These are phyloP conservation scores for Camellia oleifera DNA, from an alignment of 179 eudicot species.

Conservation along the genomic window DNA sequence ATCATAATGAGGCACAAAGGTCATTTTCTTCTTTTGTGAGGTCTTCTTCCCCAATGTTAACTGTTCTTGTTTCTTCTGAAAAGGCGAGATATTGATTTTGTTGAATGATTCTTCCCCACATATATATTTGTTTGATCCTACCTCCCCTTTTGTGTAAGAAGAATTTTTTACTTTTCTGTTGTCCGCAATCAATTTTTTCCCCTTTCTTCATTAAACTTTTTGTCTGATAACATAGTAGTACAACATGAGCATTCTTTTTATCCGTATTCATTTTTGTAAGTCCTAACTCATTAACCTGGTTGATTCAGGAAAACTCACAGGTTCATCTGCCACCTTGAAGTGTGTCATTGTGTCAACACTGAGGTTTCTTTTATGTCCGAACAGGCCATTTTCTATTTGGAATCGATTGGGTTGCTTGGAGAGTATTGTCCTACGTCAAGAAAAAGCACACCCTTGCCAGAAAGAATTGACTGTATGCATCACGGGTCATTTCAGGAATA, in stretches of 20 bases:
- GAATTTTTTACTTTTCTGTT: background rate
- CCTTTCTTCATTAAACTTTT: background rate
- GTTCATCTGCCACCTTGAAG: slow-evolving; percentile 3
- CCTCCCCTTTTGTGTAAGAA: background rate
- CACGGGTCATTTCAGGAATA: slow-evolving; percentile 34
- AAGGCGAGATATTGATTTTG: background rate
- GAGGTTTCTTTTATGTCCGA: slow-evolving; percentile 72
- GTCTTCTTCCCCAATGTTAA: too few species aligned
- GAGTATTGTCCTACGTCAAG: slow-evolving; percentile 56
- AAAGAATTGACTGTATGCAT: slow-evolving; percentile 56
- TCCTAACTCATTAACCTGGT: slow-evolving; percentile 1
- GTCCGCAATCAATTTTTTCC: background rate
- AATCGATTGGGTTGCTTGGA: slow-evolving; percentile 71
- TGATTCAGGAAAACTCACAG: slow-evolving; percentile 13
- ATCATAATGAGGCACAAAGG: too few species aligned
- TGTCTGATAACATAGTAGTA: background rate
- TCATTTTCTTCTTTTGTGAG: too few species aligned
- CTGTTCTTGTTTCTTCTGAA: background rate
- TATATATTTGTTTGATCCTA: background rate
- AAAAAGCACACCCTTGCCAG: slow-evolving; percentile 31
- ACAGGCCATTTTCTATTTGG: slow-evolving; percentile 41
- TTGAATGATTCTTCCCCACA: background rate
- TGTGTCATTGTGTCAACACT: slow-evolving; percentile 6
- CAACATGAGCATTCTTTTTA: background rate
- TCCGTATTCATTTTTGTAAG: background rate